These are phyloP conservation scores for Plenodomus lindquistii DNA, from an alignment of 2,329 filamentous ascomycete species.

Conservation along the genomic window DNA sequence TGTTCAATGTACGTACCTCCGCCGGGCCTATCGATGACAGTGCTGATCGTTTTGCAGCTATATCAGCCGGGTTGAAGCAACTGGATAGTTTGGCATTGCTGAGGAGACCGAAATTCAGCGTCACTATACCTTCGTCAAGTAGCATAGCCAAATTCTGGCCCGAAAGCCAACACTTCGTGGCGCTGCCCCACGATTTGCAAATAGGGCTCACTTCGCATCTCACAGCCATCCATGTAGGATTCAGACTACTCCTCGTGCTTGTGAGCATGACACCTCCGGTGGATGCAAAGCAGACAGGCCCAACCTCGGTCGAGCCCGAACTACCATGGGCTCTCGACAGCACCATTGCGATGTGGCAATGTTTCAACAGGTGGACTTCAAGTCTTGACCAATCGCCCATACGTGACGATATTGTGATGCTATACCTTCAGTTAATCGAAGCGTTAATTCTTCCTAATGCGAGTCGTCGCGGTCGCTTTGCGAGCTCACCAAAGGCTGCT, in stretches of 20 bases:
- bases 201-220: constrained; percentile 26
- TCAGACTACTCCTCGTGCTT: constrained; percentile 30
- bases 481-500: constrained; percentile 24
- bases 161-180: constrained; percentile 45
- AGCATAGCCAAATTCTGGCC: constrained; percentile 45
- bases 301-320: constrained; percentile 17
- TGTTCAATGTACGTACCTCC: constrained; percentile 44
- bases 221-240: constrained; percentile 30
- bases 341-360: constrained; percentile 27
- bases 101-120: constrained; percentile 20
- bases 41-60: constrained; percentile 43
- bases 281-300: background rate
- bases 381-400: constrained; percentile 10
- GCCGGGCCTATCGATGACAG: background rate
- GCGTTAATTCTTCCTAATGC: constrained; percentile 10
- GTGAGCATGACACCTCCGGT: constrained; percentile 3
- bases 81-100: constrained; percentile 18
- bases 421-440: constrained; percentile 32
- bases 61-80: constrained; percentile 49
- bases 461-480: constrained; percentile 5
- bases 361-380: constrained; percentile 25
- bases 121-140: constrained; percentile 46
- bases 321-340: constrained; percentile 33
- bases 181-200: constrained; percentile 48
- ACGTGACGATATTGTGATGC: constrained; percentile 22